phyloP scores from a whole-genome alignment of 225 moss, liverwort and hornwort genomes.

The Sphagnum contortum region DNA sequence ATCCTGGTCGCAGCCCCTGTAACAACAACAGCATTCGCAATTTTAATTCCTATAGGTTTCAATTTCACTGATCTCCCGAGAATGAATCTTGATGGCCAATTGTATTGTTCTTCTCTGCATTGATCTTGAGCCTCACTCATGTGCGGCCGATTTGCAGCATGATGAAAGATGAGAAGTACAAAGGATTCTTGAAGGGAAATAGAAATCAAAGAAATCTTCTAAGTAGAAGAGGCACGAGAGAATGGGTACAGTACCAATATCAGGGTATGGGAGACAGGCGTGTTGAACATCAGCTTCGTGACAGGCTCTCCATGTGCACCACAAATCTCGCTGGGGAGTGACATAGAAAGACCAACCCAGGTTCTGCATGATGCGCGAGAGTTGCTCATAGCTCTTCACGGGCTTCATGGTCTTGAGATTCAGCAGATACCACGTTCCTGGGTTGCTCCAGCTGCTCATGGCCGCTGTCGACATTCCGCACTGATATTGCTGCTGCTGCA shows the following conservation, averaged over 20 bases:
- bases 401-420: neutral
- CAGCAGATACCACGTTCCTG: neutral
- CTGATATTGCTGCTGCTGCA: no score
- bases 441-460: no score
- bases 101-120: neutral
- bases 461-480: no score
- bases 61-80: neutral
- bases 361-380: neutral
- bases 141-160: no score
- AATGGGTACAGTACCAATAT: neutral
- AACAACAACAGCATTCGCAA: neutral
- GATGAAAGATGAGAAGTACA: no score
- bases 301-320: neutral
- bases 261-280: slow-evolving; percentile 1
- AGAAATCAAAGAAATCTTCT: neutral
- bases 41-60: neutral
- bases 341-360: slow-evolving; percentile 1
- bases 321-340: neutral
- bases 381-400: neutral
- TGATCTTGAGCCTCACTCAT: no score
- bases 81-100: neutral
- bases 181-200: no score
- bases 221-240: neutral
- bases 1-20: neutral
- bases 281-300: neutral